Percentiles rank a stretch among this genome's conserved stretches.
Evolutionary conservation across 2,329 filamentous ascomycete species (phyloP).

Genomic region (Aureobasidium zeae): DNA sequence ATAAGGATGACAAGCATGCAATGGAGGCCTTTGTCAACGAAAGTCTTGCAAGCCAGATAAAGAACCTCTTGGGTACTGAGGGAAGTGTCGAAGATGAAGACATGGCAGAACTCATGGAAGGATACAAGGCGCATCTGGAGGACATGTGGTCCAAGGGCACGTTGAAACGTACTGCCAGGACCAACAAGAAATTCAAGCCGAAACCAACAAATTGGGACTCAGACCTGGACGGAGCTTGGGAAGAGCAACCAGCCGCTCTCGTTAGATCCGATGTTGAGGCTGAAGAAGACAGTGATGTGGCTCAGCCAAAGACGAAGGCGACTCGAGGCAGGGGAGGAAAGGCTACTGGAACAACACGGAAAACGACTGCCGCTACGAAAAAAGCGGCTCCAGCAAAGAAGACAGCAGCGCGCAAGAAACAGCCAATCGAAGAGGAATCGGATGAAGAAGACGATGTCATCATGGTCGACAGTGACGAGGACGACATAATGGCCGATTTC

Average conservation of each 20-base stretch:
- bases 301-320: constrained; percentile 30
- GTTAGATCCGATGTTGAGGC: constrained; percentile 44
- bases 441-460: constrained; percentile 35
- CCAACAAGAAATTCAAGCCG: constrained; percentile 48
- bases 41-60: constrained; percentile 35
- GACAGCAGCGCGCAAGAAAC: constrained; percentile 32
- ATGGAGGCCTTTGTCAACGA: constrained; percentile 50
- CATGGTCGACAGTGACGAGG: constrained; percentile 39
- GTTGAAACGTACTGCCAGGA: constrained; percentile 42
- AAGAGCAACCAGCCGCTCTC: constrained; percentile 62
- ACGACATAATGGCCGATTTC: constrained; percentile 34
- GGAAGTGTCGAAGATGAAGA: constrained; percentile 58
- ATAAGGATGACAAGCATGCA: constrained; percentile 89
- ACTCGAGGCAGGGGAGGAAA: constrained; percentile 39
- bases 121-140: constrained; percentile 54
- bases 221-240: constrained; percentile 82
- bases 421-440: constrained; percentile 33
- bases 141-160: constrained; percentile 60
- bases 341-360: constrained; percentile 35
- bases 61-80: constrained; percentile 47
- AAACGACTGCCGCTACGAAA: constrained; percentile 31
- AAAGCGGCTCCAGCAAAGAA: constrained; percentile 27
- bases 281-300: constrained; percentile 29
- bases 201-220: constrained; percentile 77
- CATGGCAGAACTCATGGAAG: constrained; percentile 48